phyloP scores from a whole-genome alignment of 139 green algal genomes.

The Coccomyxa sp. region DNA sequence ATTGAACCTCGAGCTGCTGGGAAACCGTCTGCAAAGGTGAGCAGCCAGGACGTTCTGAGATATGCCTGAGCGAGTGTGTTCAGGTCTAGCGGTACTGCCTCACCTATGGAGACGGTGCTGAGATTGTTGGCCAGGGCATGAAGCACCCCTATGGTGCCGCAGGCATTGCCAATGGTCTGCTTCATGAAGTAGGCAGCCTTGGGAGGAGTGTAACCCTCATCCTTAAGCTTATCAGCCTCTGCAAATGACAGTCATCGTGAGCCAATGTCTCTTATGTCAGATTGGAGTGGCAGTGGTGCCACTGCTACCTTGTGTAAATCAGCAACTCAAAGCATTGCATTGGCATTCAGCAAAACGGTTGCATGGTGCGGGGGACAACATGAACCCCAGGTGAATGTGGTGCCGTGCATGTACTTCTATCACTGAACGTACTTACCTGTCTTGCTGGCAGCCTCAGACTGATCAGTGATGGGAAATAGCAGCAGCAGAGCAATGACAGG shows the following conservation, averaged over 20 bases:
- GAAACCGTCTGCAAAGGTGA: background rate
- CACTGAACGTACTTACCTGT: slow-evolving; percentile 40
- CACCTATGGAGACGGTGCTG: background rate
- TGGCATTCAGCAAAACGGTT: background rate
- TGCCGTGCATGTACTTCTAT: background rate
- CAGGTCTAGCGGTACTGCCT: background rate
- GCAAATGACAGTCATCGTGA: too few species aligned
- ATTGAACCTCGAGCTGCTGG: background rate
- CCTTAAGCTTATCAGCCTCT: slow-evolving; percentile 26
- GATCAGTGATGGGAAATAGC: slow-evolving; percentile 79
- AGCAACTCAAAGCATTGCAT: background rate
- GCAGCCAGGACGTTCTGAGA: background rate
- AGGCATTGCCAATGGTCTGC: slow-evolving; percentile 94
- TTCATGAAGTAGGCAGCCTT: slow-evolving; percentile 81
- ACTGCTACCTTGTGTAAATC: too few species aligned
- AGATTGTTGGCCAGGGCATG: slow-evolving; percentile 54
- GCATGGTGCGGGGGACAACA: background rate
- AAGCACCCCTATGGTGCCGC: slow-evolving; percentile 89
- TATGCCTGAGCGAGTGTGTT: background rate
- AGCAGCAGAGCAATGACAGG: slow-evolving; percentile 80
- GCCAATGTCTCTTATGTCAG: too few species aligned
- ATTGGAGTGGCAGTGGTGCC: too few species aligned
- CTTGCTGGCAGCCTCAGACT: slow-evolving; percentile 52
- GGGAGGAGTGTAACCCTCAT: slow-evolving; percentile 9
- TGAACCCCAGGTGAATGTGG: too few species aligned